Percentiles rank a stretch among this genome's conserved stretches.
These are phyloP conservation scores for Pseudonectria buxi DNA, from an alignment of 2,329 filamentous ascomycete species.

Conservation along the genomic window DNA sequence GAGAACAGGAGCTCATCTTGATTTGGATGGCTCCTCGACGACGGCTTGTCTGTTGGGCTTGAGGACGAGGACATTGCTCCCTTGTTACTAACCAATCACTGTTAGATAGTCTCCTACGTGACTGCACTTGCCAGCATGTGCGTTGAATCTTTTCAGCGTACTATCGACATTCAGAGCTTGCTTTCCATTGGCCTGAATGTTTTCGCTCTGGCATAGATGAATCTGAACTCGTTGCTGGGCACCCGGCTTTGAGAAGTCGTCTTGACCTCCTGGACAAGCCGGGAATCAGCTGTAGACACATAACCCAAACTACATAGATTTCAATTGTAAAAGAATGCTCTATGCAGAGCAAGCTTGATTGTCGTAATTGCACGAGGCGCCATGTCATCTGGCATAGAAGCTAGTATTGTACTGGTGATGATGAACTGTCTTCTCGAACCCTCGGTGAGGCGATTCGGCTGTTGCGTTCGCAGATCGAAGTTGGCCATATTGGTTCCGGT, in stretches of 20 bases:
- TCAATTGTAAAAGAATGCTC: neutral
- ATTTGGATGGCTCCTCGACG: neutral
- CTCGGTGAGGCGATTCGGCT: too few species aligned
- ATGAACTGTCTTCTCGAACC: too few species aligned
- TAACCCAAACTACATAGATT: conserved; percentile 12
- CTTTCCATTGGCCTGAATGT: conserved; percentile 43
- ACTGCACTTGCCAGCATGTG: conserved; percentile 29
- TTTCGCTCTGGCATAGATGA: conserved; percentile 52
- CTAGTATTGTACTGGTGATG: too few species aligned
- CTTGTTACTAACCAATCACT: conserved; percentile 5
- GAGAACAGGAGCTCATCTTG: neutral
- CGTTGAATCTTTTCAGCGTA: conserved; percentile 25
- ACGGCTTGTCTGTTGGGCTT: too few species aligned
- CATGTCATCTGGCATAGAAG: too few species aligned
- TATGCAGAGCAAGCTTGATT: too few species aligned
- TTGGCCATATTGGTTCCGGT: too few species aligned
- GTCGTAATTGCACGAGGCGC: too few species aligned
- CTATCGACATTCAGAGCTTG: conserved; percentile 45
- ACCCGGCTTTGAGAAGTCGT: conserved; percentile 49
- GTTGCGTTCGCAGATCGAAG: too few species aligned
- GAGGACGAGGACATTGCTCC: conserved; percentile 2
- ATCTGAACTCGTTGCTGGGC: conserved; percentile 48
- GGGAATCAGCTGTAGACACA: conserved; percentile 57
- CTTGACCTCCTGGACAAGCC: conserved; percentile 46
- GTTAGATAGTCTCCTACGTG: conserved; percentile 2